phyloP scores from a whole-genome alignment of 495 filamentous ascomycete genomes.

The Lophium mytilinum region DNA sequence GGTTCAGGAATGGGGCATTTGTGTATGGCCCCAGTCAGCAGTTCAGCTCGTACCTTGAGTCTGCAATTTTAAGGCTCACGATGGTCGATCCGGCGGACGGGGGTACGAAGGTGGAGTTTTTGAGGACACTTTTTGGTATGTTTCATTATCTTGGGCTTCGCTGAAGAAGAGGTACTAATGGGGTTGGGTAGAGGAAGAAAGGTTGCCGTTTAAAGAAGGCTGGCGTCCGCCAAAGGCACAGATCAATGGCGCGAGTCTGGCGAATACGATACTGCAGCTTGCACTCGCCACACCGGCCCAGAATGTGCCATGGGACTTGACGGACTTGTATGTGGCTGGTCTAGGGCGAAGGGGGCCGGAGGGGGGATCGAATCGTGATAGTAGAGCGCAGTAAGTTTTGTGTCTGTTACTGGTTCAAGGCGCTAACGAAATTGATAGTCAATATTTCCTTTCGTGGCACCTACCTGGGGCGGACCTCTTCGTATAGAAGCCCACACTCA shows the following conservation, averaged over 20 bases:
- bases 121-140: slow-evolving; percentile 24
- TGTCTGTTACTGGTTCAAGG: no score
- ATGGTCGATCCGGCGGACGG: slow-evolving; percentile 17
- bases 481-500: no score
- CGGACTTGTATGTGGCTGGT: no score
- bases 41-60: slow-evolving; percentile 23
- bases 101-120: slow-evolving; percentile 12
- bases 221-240: slow-evolving; percentile 14
- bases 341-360: no score
- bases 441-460: no score
- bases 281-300: slow-evolving; percentile 6
- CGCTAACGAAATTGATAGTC: no score
- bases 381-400: no score
- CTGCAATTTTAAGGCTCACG: slow-evolving; percentile 18
- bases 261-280: neutral
- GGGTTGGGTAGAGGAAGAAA: slow-evolving; percentile 14
- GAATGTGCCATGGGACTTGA: neutral
- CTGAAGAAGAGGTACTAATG: neutral
- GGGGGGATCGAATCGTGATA: no score
- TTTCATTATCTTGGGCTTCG: neutral
- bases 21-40: slow-evolving; percentile 9
- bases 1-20: slow-evolving; percentile 12
- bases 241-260: neutral
- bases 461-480: no score
- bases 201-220: slow-evolving; percentile 23